Evolutionary conservation across 495 filamentous ascomycete species (phyloP), one percentile per base, ranked within the genome.

Genomic region (Amniculicola lignicola): DNA sequence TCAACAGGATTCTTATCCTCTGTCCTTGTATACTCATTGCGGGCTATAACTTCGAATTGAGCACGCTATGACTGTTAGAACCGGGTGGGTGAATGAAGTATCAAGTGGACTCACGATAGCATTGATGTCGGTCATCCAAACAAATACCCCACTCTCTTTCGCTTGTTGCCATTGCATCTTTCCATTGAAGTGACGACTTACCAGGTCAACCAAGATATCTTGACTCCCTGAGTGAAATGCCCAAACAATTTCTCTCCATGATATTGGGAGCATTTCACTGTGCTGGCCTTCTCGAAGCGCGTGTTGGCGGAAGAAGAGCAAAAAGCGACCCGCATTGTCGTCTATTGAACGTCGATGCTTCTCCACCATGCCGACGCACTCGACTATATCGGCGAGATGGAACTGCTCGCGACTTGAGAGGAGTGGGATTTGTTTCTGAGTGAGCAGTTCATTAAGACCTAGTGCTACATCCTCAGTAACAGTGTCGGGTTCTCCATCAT

Each of bases 231-330:
- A 95, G 69, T 96, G 90, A 61, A 86, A 92, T 18, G 92, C 94
- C 90, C 92, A 97, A 41, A 86, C 85, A 52, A 95, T 92, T 64
- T 96, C 92, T 68, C 94, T 77, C 89, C 90, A 99, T 3, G 87
- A 86, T 59, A 96, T 82, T 16, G 81, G 76, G 4, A 33, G 7
- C 4, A 15, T 29, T 22, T 36, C 18, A 7, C 57, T 37, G 27
- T 57, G 73, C 74, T 63, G 83, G 78, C 23, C 77, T 75, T 69
- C 79, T 10, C 84, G 79, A 29, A 97, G 73, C 50, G 83, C 85
- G 67, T 93, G 84, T 57, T 95, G 89, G 14, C 88, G 79, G 74
- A 94, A 95, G 69, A 93, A 94, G 21, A 96, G 75, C 69, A 96
- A 79, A 70, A 88, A 97, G 31, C 88, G 80, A n/a, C 88, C 85